Evolutionary conservation across 2,329 filamentous ascomycete species (phyloP).

Genomic region (Talaromyces albobiverticillius): DNA sequence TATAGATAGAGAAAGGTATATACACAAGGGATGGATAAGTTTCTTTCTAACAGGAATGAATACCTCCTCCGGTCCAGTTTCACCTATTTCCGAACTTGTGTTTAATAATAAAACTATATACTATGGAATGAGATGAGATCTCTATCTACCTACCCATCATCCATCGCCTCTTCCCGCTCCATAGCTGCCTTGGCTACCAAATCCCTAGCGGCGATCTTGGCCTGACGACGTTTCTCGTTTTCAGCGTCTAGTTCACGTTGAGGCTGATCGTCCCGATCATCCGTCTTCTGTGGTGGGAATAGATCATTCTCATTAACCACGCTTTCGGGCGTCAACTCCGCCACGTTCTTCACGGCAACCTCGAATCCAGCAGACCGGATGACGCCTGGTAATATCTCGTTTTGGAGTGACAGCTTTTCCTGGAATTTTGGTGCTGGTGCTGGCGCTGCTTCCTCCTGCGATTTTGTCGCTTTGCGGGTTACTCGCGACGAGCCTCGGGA

Average conservation of each 20-base stretch:
- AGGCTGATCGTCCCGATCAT: too few relatives aligned
- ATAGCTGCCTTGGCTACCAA: constrained; percentile 33
- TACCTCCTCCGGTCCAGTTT: too few relatives aligned
- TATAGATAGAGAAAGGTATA: too few relatives aligned
- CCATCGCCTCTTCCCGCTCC: constrained; percentile 40
- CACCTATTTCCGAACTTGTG: too few relatives aligned
- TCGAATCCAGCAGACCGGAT: constrained; percentile 1
- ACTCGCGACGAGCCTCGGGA: not conserved
- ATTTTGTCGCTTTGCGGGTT: not conserved
- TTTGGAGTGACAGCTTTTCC: not conserved
- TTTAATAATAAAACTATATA: not conserved
- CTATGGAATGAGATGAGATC: constrained; percentile 1
- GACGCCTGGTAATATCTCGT: not conserved
- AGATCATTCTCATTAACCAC: constrained; percentile 3
- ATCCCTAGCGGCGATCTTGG: constrained; percentile 34
- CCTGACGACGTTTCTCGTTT: constrained; percentile 26
- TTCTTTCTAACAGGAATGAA: too few relatives aligned
- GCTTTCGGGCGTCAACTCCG: constrained; percentile 13
- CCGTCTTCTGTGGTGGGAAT: not conserved
- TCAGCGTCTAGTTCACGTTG: not conserved
- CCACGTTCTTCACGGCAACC: constrained; percentile 11
- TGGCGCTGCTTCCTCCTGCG: not conserved
- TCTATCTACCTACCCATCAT: constrained; percentile 23
- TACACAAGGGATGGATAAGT: too few relatives aligned
- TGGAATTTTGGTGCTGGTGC: not conserved